Conservation (phyloP, 2,329 filamentous ascomycete species). For the Cadophora luteo-olivacea region DNA sequence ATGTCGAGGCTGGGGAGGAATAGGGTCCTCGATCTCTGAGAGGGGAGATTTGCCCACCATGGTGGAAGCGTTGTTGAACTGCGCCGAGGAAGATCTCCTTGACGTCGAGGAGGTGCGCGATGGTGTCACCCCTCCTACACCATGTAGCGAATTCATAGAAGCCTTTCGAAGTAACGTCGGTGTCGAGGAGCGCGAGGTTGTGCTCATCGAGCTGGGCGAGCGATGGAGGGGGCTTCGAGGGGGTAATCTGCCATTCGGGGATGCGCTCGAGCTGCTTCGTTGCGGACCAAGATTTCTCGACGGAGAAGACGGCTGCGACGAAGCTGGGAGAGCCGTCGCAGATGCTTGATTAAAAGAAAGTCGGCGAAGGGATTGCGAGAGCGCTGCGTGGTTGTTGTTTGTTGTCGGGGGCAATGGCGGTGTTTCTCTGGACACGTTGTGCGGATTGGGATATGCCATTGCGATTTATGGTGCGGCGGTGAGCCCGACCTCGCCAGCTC, state of each 20-base stretch:
- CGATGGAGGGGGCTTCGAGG: slow-evolving; percentile 44
- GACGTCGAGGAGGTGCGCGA: slow-evolving; percentile 45
- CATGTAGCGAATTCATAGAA: slow-evolving; percentile 51
- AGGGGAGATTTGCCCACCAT: slow-evolving; percentile 49
- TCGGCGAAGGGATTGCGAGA: slow-evolving; percentile 49
- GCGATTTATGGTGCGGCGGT: slow-evolving; percentile 7
- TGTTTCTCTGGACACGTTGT: slow-evolving; percentile 28
- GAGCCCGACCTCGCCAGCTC: slow-evolving; percentile 9
- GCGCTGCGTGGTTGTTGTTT: slow-evolving; percentile 32
- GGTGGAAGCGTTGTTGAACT: slow-evolving; percentile 46
- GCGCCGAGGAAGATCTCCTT: slow-evolving; percentile 52
- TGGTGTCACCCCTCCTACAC: slow-evolving; percentile 46
- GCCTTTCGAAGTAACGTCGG: slow-evolving; percentile 50
- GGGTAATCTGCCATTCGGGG: slow-evolving; percentile 39
- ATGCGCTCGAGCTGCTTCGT: slow-evolving; percentile 32
- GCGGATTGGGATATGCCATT: slow-evolving; percentile 23
- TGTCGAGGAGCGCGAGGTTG: slow-evolving; percentile 49
- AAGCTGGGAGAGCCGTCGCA: slow-evolving; percentile 30
- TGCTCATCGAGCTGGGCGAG: slow-evolving; percentile 52
- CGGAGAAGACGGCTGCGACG: slow-evolving; percentile 30
- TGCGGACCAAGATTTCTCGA: slow-evolving; percentile 23
- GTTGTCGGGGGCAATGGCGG: slow-evolving; percentile 29
- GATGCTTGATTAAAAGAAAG: slow-evolving; percentile 44
- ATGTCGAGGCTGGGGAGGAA: slow-evolving; percentile 46
- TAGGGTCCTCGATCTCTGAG: slow-evolving; percentile 44